phyloP scores from a whole-genome alignment of 169 alveolate species.

The Plasmodium vinckei region DNA sequence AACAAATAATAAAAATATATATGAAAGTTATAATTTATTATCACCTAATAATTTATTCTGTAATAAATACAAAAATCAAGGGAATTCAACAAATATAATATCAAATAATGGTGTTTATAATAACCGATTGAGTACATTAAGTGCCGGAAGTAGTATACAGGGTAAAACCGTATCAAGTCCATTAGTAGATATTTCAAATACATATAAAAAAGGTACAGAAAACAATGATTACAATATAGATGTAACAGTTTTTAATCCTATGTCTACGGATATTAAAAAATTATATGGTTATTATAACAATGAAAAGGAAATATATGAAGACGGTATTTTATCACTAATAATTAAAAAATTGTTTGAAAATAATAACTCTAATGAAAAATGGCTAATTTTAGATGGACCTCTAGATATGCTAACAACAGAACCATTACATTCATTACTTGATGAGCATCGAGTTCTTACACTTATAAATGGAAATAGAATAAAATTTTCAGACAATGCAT shows the following conservation, averaged over 20 bases:
- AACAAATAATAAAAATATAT: constrained; percentile 8
- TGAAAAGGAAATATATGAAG: constrained; percentile 74
- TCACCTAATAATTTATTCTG: constrained; percentile 44
- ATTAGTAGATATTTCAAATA: constrained; percentile 33
- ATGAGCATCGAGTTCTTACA: constrained; percentile 97
- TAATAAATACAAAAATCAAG: constrained; percentile 42
- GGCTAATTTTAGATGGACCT: constrained; percentile 99
- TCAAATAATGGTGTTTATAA: constrained; percentile 6
- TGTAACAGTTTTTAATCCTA: constrained; percentile 70
- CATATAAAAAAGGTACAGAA: constrained; percentile 36
- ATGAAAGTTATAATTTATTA: constrained; percentile 50
- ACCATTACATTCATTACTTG: constrained; percentile 97
- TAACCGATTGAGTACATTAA: constrained; percentile 28
- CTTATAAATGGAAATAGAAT: constrained; percentile 98
- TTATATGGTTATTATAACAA: constrained; percentile 64
- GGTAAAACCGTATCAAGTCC: constrained; percentile 42
- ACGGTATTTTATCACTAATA: constrained; percentile 61
- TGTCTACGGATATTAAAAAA: constrained; percentile 64
- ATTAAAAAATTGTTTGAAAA: constrained; percentile 66
- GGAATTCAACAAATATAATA: constrained; percentile 19
- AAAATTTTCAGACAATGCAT: constrained; percentile 88
- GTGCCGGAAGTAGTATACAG: constrained; percentile 38
- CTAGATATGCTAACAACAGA: constrained; percentile 99
- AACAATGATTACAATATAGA: constrained; percentile 44
- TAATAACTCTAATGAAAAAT: constrained; percentile 89